Evolutionary conservation across 2,329 filamentous ascomycete species (phyloP), one percentile per base, ranked within the genome.

Genomic region (Thelonectria blattea): DNA sequence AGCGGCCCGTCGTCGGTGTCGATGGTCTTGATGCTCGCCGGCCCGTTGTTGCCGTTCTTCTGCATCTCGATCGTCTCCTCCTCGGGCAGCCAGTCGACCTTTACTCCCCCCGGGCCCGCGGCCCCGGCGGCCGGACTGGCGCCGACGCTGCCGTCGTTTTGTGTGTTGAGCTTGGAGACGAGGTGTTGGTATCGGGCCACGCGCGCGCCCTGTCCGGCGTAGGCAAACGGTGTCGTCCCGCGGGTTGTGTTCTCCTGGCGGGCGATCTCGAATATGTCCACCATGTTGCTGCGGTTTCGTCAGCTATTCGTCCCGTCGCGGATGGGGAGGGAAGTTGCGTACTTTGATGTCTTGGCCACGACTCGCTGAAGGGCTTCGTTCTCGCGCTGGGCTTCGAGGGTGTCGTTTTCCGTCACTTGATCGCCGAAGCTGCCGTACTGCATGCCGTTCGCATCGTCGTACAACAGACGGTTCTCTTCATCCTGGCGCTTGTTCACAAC

Each of bases 181-280:
- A 89, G 81, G 65, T 83, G 83, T 66, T 88, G 85, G 71, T 88
- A 89, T 56, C 83, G 84, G 51, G 83, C 78, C 22, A 85, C 73
- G 58, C 83, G 81, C 47, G 82, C 79, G 62, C 86, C 84, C 70
- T 87, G 85, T 49, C 81, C 82, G 52, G 83, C 79, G 66, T 83
- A 81, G 24, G 76, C 76, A 54, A 83, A 84, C 1, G 76, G 76
- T 15, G 76, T 66, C 68, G 73, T 61, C 64, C 75, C 68, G 66
- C 78, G 68, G 62, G 72, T 68, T 52, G 71, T 68, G 34, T 76
- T 73, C 60, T 81, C 81, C 59, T 83, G 81, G 20, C 85, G 84
- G 37, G 83, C 81, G 69, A 88, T 87, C 64, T 88, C 86, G 75
- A 88, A 89, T 48, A 89, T 85, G 71, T 89, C 87, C 61, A 89